phyloP scores from a whole-genome alignment of 2,329 filamentous ascomycete species.

The Calonectria crousiana region DNA sequence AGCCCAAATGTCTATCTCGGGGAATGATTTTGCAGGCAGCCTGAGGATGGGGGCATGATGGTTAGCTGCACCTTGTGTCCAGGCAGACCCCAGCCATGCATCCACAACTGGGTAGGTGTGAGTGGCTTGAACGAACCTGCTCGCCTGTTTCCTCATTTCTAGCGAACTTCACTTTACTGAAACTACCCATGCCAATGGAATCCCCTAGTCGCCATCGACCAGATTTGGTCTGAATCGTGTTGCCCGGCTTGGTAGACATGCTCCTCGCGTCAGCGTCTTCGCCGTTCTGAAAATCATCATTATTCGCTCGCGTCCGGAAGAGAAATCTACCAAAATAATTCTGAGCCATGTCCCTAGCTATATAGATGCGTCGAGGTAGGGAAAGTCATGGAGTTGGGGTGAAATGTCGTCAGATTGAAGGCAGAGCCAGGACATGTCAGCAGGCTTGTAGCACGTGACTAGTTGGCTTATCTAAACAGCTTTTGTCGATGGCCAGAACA shows the following conservation, averaged over 20 bases:
- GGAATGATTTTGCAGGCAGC: slow-evolving; percentile 98
- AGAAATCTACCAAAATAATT: neutral
- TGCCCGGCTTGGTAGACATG: neutral
- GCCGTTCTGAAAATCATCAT: fast-evolving
- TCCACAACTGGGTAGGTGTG: neutral
- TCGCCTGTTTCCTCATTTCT: slow-evolving; percentile 92
- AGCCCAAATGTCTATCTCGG: slow-evolving; percentile 82
- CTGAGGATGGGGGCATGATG: slow-evolving; percentile 46
- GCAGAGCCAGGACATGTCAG: neutral
- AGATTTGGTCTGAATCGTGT: slow-evolving; percentile 47
- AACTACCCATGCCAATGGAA: slow-evolving; percentile 95
- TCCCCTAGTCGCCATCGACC: slow-evolving; percentile 96
- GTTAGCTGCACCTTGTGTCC: neutral
- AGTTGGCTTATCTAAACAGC: neutral
- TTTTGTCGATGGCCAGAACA: neutral
- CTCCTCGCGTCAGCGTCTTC: neutral
- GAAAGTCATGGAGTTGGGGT: neutral
- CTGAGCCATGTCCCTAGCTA: neutral
- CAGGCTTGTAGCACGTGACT: neutral
- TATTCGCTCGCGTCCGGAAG: neutral
- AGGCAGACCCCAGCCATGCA: neutral
- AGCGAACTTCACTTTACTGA: slow-evolving; percentile 98
- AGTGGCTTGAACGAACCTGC: slow-evolving; percentile 71
- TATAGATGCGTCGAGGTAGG: neutral
- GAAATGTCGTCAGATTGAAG: neutral